Evolutionary conservation across 2,329 filamentous ascomycete genomes (phyloP), one percentile per base, ranked within the genome.

Genomic region (Exophiala bonariae): DNA sequence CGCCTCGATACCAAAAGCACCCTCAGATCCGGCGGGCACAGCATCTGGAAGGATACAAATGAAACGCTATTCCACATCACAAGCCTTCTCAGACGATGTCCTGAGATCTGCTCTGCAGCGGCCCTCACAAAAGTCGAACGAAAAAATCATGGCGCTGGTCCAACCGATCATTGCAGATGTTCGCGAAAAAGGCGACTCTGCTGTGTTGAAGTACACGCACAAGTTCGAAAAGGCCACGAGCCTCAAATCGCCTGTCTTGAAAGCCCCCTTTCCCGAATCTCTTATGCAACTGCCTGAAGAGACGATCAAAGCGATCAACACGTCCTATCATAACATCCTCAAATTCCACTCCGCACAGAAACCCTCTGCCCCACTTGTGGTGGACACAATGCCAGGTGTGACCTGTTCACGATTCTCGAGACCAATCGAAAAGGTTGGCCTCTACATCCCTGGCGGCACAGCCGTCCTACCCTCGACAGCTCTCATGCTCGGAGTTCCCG

Each of bases 311-410:
- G 92, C 93, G n/a, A 96, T 99, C 57, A 92, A 99, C 62, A 71
- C 87, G 28, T 96, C 90, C 0, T 97, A 87, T 61, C 88, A 95
- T 61, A 99, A 99, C 65, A 99, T 99, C 61, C 80, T 83, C 60
- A 89, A 86, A 61, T 99, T 99, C 76, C 93, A 99, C 72, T 81
- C 87, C 11, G 92, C 92, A 0, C 93, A 99, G 62, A 86, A 86
- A 62, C 89, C 95, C 57, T 82, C 87, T 19, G 87, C 89, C 67
- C 79, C 89, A 2, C 76, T 99, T 5, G 71, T 83, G 47, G 89
- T 99, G 6, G 92, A 97, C 75, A 99, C 93, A 1, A 99, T 99
- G 93, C 93, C 93, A 1, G 93, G 93, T 23, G 90, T 99, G 3
- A 78, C 93, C 20, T 99, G 93, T 75, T 95, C 89, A 54, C 89